These are phyloP conservation scores for Podila epicladia DNA, from an alignment of 192 early-diverging fungal species.

Conservation along the genomic window DNA sequence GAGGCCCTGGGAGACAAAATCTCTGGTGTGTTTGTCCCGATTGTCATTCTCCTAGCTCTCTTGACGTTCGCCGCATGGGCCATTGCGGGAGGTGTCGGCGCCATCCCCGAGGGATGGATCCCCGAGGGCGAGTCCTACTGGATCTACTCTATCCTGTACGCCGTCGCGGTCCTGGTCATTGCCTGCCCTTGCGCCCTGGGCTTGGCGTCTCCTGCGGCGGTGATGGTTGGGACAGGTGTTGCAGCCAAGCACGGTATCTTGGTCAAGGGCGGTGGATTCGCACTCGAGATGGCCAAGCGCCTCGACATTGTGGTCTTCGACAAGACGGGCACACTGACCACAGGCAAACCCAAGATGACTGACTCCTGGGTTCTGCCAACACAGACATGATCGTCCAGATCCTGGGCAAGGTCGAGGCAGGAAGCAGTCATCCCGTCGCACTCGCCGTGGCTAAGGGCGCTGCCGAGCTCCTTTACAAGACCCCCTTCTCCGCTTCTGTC, in stretches of 20 bases:
- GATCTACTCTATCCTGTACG: conserved; percentile 63
- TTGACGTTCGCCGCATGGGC: conserved; percentile 67
- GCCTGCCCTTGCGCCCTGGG: conserved; percentile 80
- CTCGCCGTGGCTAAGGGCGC: conserved; percentile 58
- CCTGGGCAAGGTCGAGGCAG: conserved; percentile 56
- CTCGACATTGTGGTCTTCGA: conserved; percentile 80
- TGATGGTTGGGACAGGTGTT: conserved; percentile 80
- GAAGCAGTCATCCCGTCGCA: conserved; percentile 79
- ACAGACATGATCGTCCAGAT: conserved; percentile 45
- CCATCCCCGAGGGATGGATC: conserved; percentile 53
- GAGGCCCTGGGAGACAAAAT: conserved; percentile 73
- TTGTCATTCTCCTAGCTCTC: conserved; percentile 67
- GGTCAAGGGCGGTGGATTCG: conserved; percentile 79
- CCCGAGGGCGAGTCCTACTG: conserved; percentile 55
- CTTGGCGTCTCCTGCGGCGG: conserved; percentile 74
- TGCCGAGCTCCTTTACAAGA: conserved; percentile 12
- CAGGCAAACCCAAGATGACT: conserved; percentile 71
- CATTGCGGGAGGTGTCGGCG: conserved; percentile 38
- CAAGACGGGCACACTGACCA: conserved; percentile 87
- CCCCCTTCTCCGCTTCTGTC: background rate
- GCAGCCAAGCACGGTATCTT: conserved; percentile 72
- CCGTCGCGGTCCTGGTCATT: conserved; percentile 73
- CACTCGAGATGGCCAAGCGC: conserved; percentile 71
- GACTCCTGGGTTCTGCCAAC: conserved; percentile 34
- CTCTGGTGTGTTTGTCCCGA: conserved; percentile 68